phyloP scores from a whole-genome alignment of 1,284 basidiomycete species.

The Neonothopanus nambi region DNA sequence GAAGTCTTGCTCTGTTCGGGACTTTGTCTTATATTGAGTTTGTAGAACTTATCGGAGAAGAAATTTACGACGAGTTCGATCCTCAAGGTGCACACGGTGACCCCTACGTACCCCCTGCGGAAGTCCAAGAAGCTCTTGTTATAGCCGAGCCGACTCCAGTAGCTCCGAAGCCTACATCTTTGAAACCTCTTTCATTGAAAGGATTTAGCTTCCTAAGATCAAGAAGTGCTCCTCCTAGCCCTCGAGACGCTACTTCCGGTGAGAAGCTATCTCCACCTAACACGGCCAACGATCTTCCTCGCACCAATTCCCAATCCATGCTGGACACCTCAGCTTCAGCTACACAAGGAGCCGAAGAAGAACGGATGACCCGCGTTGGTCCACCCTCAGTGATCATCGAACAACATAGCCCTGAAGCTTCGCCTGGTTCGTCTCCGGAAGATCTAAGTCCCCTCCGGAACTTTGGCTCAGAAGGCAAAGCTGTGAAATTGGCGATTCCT shows the following conservation, averaged over 20 bases:
- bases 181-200: constrained; percentile 49
- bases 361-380: not conserved
- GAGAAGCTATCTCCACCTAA: not conserved
- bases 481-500: not conserved
- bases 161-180: constrained; percentile 24
- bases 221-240: constrained; percentile 58
- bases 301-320: constrained; percentile 9
- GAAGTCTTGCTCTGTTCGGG: not conserved
- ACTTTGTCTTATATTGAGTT: not conserved
- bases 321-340: not conserved
- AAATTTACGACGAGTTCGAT: constrained; percentile 89
- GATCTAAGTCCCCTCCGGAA: not conserved
- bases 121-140: too few species aligned
- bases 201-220: constrained; percentile 55
- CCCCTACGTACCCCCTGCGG: constrained; percentile 50
- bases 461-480: not conserved
- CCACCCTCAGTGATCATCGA: constrained; percentile 15
- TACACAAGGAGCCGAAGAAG: not conserved
- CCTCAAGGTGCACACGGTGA: constrained; percentile 67
- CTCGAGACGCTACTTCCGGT: constrained; percentile 27
- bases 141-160: constrained; percentile 16
- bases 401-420: constrained; percentile 1
- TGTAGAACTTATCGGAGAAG: constrained; percentile 83
- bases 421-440: not conserved
- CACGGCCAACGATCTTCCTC: not conserved